A percentile compares a stretch with the other conserved stretches of the same genome.
These are phyloP conservation scores for Imleria badia DNA, from an alignment of 768 basidiomycete genomes.

Conservation along the genomic window DNA sequence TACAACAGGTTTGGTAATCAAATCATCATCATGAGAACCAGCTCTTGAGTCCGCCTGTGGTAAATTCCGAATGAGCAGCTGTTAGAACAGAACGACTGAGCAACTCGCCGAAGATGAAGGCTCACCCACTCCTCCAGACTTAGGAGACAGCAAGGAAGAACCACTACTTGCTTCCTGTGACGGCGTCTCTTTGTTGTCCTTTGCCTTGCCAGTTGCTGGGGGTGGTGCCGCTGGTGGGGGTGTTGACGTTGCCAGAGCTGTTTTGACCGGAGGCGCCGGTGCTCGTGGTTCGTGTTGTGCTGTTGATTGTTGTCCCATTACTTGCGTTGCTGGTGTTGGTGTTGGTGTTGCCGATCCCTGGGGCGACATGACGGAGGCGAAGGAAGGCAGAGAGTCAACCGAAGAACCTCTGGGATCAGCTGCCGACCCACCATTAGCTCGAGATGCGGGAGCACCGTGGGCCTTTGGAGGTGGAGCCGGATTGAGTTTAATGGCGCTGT, in stretches of 20 bases:
- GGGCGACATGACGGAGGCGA: conserved; percentile 14
- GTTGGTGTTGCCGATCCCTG: conserved; percentile 1
- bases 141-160: not conserved
- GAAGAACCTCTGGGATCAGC: conserved; percentile 25
- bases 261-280: not conserved
- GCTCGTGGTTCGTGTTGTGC: not conserved
- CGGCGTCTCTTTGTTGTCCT: conserved; percentile 5
- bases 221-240: not conserved
- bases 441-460: conserved; percentile 17
- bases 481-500: conserved; percentile 18
- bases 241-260: not conserved
- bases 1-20: conserved; percentile 28
- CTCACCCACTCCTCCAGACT: conserved; percentile 29
- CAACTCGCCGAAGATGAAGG: conserved; percentile 33
- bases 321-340: not conserved
- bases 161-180: not conserved
- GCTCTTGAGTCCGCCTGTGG: conserved; percentile 15
- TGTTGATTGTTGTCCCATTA: not conserved
- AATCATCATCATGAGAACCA: conserved; percentile 17
- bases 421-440: conserved; percentile 33
- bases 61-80: conserved; percentile 25
- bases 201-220: conserved; percentile 5
- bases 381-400: conserved; percentile 24
- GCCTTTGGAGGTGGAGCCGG: conserved; percentile 21
- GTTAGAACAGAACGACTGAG: conserved; percentile 25